Evolutionary conservation across 352 stramenopile species (phyloP), one percentile per base, ranked within the genome.

Genomic region (Pythium pyrilobum): DNA sequence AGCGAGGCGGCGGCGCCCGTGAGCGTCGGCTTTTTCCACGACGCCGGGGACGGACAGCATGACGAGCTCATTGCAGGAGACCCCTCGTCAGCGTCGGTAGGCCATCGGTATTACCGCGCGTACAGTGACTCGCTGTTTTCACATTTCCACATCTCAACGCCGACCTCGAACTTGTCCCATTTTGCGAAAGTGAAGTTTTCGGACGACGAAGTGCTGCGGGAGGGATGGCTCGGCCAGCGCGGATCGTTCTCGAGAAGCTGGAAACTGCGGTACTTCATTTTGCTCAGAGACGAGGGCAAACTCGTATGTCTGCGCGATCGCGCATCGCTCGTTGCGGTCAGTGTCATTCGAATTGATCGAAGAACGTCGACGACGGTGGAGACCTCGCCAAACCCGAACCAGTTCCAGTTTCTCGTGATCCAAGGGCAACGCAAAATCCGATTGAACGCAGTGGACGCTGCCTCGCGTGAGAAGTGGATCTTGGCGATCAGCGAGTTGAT

Each of bases 201-300:
- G 7, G 69, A 87, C 32, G 68, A 90, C 1, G 74, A 86, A 27
- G 73, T 92, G n/a, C 50, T 78, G 45, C 74, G 79, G 16, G 80
- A 95, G 61, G 84, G 80, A 0, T 95, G 84, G 84, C 63, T 95
- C 0, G 84, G 81, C 0, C 62, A 85, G 27, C 59, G 79, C 15
- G 80, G 84, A 12, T 65, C 72, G 34, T 63, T 90, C n/a, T 89
- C 84, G 16, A 62, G 79, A 25, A 89, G 72, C 39, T 95, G 84
- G 84, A 92, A 91, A 64, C 70, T 95, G 23, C 77, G 84, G 0
- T 95, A 92, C 51, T 95, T 87, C 33, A 56, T 92, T 33, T 62
- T 95, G 5, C 68, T 77, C 0, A 69, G 63, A 34, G 81, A 92
- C 44, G 79, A 72, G 1, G 90, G 82, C 47, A 79, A 70, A 33